Conservation (phyloP, 768 basidiomycete species). For the Panellus pusillus region DNA sequence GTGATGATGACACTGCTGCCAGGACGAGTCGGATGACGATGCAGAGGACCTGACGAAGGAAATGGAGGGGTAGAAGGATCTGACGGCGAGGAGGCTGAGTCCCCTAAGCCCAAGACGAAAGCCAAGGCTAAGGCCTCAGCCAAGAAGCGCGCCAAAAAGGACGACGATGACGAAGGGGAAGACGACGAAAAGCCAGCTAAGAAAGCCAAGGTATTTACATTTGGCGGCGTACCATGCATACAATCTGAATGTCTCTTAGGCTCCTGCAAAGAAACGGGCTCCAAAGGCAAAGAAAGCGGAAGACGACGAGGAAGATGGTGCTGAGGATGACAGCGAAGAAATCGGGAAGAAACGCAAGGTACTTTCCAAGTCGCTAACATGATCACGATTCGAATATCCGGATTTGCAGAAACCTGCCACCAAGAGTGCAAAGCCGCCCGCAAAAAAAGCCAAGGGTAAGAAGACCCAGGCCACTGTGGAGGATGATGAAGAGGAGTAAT, state of each 20-base stretch:
- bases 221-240: no score
- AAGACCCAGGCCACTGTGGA: slow-evolving; percentile 1
- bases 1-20: neutral
- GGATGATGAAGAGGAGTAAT: slow-evolving; percentile 9
- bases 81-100: slow-evolving; percentile 31
- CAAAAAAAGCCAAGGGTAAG: slow-evolving; percentile 44
- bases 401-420: slow-evolving; percentile 39
- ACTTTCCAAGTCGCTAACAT: neutral
- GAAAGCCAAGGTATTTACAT: no score
- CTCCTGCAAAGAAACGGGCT: slow-evolving; percentile 29
- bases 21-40: slow-evolving; percentile 15
- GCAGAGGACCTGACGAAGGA: slow-evolving; percentile 26
- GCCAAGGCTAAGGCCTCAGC: slow-evolving; percentile 28
- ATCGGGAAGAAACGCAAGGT: slow-evolving; percentile 75
- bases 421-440: slow-evolving; percentile 44
- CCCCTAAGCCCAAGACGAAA: slow-evolving; percentile 51
- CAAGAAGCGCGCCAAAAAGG: slow-evolving; percentile 33
- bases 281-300: slow-evolving; percentile 42
- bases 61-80: slow-evolving; percentile 30
- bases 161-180: slow-evolving; percentile 27
- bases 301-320: slow-evolving; percentile 41
- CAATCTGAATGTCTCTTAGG: neutral
- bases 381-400: slow-evolving; percentile 2
- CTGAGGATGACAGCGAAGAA: slow-evolving; percentile 48
- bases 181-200: slow-evolving; percentile 37